Percentiles rank a stretch among this genome's conserved stretches.
These are phyloP conservation scores for Spathaspora girioi DNA, from an alignment of 805 yeast species.

Conservation along the genomic window DNA sequence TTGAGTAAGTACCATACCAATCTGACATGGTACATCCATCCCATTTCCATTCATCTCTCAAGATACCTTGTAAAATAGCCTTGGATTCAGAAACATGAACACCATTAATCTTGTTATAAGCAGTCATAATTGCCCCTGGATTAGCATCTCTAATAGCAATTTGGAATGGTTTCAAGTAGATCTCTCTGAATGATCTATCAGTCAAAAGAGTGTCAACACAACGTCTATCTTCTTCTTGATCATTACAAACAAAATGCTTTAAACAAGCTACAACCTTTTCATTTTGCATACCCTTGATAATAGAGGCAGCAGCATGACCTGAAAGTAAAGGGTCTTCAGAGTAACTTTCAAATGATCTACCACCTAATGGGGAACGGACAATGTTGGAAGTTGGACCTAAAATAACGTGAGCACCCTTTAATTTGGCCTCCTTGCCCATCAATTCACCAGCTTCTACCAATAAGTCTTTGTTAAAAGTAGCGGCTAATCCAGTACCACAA, in stretches of 20 bases:
- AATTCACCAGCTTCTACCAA: constrained; percentile 24
- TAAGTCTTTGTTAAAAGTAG: constrained; percentile 27
- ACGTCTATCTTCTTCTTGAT: constrained; percentile 27
- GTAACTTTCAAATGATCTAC: constrained; percentile 31
- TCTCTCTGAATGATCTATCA: constrained; percentile 29
- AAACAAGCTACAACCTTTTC: constrained; percentile 27
- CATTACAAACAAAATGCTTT: constrained; percentile 31
- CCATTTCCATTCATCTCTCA: constrained; percentile 56
- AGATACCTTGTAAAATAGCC: constrained; percentile 39
- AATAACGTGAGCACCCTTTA: constrained; percentile 26
- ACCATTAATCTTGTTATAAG: constrained; percentile 63
- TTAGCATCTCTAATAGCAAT: constrained; percentile 49
- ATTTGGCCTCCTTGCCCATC: constrained; percentile 29
- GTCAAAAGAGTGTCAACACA: constrained; percentile 25
- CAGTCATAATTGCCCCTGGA: constrained; percentile 58
- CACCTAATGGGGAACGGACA: constrained; percentile 32
- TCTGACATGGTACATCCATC: constrained; percentile 59
- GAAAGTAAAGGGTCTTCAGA: constrained; percentile 31
- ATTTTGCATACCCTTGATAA: constrained; percentile 27
- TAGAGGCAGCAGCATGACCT: constrained; percentile 22
- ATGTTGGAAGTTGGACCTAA: constrained; percentile 32
- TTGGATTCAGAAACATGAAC: constrained; percentile 49
- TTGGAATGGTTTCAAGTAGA: constrained; percentile 54
- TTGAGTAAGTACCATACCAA: constrained; percentile 59
- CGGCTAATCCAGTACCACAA: constrained; percentile 31